These are phyloP conservation scores for Rubroboletus satanas DNA, from an alignment of 768 basidiomycete species.

Conservation along the genomic window DNA sequence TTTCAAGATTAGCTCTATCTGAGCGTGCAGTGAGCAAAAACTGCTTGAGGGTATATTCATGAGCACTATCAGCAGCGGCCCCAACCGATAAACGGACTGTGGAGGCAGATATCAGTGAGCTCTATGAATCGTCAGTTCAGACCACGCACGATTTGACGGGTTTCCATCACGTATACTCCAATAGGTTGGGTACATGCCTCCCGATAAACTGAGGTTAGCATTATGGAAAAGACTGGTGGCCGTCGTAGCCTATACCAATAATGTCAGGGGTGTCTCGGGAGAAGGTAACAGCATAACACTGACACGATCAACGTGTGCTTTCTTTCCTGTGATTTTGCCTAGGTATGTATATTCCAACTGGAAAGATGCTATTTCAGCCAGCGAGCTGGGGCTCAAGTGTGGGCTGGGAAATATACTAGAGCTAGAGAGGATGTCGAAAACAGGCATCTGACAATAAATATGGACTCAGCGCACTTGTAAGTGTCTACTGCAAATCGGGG, in stretches of 20 bases:
- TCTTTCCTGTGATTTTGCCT: constrained; percentile 71
- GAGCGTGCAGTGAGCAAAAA: constrained; percentile 62
- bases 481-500: constrained; percentile 72
- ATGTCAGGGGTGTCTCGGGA: background rate
- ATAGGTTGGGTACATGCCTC: constrained; percentile 60
- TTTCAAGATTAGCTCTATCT: constrained; percentile 56
- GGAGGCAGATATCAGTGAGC: background rate
- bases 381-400: constrained; percentile 38
- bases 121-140: background rate
- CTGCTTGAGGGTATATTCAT: constrained; percentile 75
- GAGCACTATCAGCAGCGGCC: constrained; percentile 65
- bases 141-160: constrained; percentile 45
- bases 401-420: background rate
- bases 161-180: constrained; percentile 52
- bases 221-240: constrained; percentile 47
- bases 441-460: background rate
- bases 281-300: constrained; percentile 12
- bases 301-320: constrained; percentile 55
- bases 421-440: constrained; percentile 1
- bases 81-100: constrained; percentile 54
- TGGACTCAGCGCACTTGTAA: constrained; percentile 38
- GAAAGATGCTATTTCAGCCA: constrained; percentile 81
- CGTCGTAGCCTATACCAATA: constrained; percentile 38
- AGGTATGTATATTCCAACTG: constrained; percentile 87
- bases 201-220: constrained; percentile 43